Conservation (phyloP, 2,329 filamentous ascomycete genomes). For the Talaromyces sp. region DNA sequence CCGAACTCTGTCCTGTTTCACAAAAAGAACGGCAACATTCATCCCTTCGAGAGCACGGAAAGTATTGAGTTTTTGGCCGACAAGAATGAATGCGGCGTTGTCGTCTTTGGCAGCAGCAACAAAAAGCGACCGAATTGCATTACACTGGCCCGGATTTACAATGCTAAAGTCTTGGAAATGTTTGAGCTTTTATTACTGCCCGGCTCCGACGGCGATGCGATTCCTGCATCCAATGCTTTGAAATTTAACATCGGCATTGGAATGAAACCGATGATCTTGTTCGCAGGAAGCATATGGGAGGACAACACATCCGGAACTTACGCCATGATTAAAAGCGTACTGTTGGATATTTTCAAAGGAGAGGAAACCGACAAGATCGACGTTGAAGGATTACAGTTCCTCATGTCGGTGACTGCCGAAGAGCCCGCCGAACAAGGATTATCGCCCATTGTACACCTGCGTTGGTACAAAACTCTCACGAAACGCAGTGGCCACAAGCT, state of each 20-base stretch:
- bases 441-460: conserved; percentile 53
- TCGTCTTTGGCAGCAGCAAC: conserved; percentile 77
- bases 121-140: conserved; percentile 95
- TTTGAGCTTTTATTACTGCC: conserved; percentile 80
- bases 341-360: conserved; percentile 88
- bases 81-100: conserved; percentile 87
- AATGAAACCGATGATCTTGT: conserved; percentile 84
- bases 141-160: conserved; percentile 77
- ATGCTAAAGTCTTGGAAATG: conserved; percentile 89
- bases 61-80: conserved; percentile 92
- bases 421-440: conserved; percentile 46
- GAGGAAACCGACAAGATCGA: conserved; percentile 77
- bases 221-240: conserved; percentile 45
- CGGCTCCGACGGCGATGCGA: conserved; percentile 48
- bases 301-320: conserved; percentile 73
- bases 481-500: conserved; percentile 81
- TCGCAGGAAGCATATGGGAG: conserved; percentile 83
- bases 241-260: conserved; percentile 67
- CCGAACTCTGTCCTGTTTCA: conserved; percentile 84
- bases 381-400: conserved; percentile 89
- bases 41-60: conserved; percentile 85
- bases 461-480: conserved; percentile 81
- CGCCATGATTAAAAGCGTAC: conserved; percentile 77
- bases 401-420: conserved; percentile 74
- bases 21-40: conserved; percentile 88